These are phyloP conservation scores for Phellopilus nigrolimitatus DNA, from an alignment of 1,284 basidiomycete species.

Conservation along the genomic window DNA sequence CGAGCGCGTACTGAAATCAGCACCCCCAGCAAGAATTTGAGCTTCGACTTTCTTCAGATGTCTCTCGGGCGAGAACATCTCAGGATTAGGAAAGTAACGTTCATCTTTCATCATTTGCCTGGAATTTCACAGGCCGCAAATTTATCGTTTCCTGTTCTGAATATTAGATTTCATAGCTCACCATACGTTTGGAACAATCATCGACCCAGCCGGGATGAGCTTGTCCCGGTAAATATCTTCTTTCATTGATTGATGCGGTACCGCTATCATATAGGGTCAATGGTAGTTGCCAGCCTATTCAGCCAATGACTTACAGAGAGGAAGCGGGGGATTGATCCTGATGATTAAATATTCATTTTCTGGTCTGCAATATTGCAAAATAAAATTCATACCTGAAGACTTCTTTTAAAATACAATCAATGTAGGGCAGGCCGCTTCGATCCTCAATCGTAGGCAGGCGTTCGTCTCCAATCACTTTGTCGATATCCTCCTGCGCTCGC, in stretches of 20 bases:
- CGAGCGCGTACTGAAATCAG: neutral
- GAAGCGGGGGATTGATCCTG: no score
- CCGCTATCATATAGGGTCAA: no score
- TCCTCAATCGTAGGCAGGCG: slow-evolving; percentile 60
- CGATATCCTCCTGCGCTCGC: slow-evolving; percentile 59
- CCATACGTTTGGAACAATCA: slow-evolving; percentile 13
- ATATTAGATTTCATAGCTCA: neutral
- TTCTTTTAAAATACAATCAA: slow-evolving; percentile 58
- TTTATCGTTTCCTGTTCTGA: neutral
- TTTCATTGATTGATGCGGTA: slow-evolving; percentile 10
- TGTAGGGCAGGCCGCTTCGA: slow-evolving; percentile 54
- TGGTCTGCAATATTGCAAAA: neutral
- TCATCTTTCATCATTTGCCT: slow-evolving; percentile 15
- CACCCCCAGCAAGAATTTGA: no score
- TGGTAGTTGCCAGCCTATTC: neutral
- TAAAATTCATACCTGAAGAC: slow-evolving; percentile 52
- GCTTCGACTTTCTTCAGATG: neutral
- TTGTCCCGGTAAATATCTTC: slow-evolving; percentile 13
- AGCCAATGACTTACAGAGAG: no score
- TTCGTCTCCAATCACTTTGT: slow-evolving; percentile 53
- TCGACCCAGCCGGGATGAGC: slow-evolving; percentile 12
- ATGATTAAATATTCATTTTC: neutral
- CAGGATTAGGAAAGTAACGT: slow-evolving; percentile 2
- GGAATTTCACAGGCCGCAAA: neutral
- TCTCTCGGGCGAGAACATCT: slow-evolving; percentile 11